Evolutionary conservation across 2,329 filamentous ascomycete genomes (phyloP), one percentile per base, ranked within the genome.

Genomic region (Clonostachys rosea): DNA sequence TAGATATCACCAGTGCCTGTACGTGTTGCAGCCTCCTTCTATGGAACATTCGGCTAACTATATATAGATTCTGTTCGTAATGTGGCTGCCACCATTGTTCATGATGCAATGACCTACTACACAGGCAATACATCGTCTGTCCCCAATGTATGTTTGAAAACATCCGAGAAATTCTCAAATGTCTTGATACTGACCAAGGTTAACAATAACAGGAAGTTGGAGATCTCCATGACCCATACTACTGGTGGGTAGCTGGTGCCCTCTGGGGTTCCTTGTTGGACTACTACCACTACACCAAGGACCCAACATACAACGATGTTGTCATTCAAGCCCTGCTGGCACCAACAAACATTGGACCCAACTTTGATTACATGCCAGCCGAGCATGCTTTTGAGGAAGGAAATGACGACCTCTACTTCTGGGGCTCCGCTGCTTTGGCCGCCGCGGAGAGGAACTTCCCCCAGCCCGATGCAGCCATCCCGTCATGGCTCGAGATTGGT

Each of bases 361-460:
- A 75, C 9, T 70, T 74, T 49, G 74, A 88, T 63, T 86, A 76
- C 57, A 81, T 87, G 74, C 70, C 77, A 5, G 71, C 75, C 0
- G 63, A 66, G 47, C 78, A 84, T 52, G 64, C 65, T 12, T 70
- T 71, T n/a, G 76, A 81, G 50, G 79, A 86, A 61, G 85, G 86
- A 46, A 90, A 89, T 54, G 86, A 89, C 54, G 86, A 90, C 58
- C 83, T 89, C 59, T 82, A 81, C 34, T 89, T 89, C 60, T 90
- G 86, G 86, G 81, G 76, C 11, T 81, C 88, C 24, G 75, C 82
- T 13, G 76, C 82, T 51, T 76, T 90, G 61, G 71, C 82, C 6
- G 86, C 86, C 1, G 81, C 86, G 4, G 86, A 90, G 64, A 75
- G 80, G 50, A 79, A 82, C 60, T 85, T 84, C 48, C 81, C 85